Conservation (phyloP, 108 stramenopile species). For the Cyclotella cryptica region DNA sequence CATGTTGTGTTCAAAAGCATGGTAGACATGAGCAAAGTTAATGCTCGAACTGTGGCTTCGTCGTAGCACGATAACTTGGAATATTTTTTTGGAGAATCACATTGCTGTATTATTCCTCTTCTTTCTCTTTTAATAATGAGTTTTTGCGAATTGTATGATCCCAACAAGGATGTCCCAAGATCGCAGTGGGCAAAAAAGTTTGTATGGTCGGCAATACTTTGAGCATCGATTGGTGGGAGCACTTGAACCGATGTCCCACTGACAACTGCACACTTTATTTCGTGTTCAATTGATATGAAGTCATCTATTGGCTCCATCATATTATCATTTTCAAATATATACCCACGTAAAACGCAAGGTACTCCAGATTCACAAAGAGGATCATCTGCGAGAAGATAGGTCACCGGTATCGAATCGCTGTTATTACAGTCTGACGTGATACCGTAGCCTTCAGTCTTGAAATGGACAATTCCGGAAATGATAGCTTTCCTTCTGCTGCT, state of each 20-base stretch:
- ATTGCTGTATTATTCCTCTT: background rate
- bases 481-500: slow-evolving; percentile 24
- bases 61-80: slow-evolving; percentile 40
- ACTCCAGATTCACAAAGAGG: slow-evolving; percentile 40
- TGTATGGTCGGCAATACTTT: background rate
- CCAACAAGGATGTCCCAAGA: slow-evolving; percentile 1
- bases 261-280: background rate
- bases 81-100: background rate
- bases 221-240: slow-evolving; percentile 15
- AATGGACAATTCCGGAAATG: slow-evolving; percentile 26
- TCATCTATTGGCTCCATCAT: background rate
- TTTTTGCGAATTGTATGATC: background rate
- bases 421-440: background rate
- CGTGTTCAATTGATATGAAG: background rate
- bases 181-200: background rate
- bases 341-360: slow-evolving; percentile 44
- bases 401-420: slow-evolving; percentile 13
- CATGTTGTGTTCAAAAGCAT: slow-evolving; percentile 34
- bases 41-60: slow-evolving; percentile 39
- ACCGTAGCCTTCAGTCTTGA: slow-evolving; percentile 3
- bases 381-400: slow-evolving; percentile 48
- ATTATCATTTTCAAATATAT: slow-evolving; percentile 33
- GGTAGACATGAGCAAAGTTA: slow-evolving; percentile 43
- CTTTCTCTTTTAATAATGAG: background rate
- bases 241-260: background rate